Evolutionary conservation across 371 early-diverging fungal species (phyloP).

Genomic region (Massospora cicadina): DNA sequence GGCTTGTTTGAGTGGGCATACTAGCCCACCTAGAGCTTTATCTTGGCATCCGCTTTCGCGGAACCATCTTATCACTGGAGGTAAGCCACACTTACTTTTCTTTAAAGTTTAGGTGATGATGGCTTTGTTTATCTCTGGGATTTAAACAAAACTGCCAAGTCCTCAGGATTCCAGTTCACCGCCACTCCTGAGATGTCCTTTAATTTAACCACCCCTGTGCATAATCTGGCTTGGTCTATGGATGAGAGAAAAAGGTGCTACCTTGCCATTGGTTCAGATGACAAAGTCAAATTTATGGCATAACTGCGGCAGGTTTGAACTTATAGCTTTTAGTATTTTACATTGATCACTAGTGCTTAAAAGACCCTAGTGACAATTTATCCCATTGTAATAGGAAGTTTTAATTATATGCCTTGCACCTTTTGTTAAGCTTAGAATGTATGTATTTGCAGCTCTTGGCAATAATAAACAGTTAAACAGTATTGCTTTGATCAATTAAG

Average conservation of each 20-base stretch:
- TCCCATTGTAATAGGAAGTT: too few relatives aligned
- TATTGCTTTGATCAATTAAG: too few relatives aligned
- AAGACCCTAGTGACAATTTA: too few relatives aligned
- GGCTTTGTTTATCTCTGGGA: not conserved
- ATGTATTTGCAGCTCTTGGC: too few relatives aligned
- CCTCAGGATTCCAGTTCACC: not conserved
- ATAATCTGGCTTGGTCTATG: not conserved
- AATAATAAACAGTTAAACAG: too few relatives aligned
- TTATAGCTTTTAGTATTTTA: too few relatives aligned
- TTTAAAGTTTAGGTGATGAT: not conserved
- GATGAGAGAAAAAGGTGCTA: not conserved
- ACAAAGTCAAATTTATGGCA: not conserved
- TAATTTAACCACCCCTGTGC: not conserved
- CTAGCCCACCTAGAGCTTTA: slow-evolving; percentile 48
- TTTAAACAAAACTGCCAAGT: not conserved
- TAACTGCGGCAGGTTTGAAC: too few relatives aligned
- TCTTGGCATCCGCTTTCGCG: slow-evolving; percentile 65
- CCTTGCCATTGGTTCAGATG: not conserved
- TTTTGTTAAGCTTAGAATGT: too few relatives aligned
- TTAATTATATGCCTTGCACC: too few relatives aligned
- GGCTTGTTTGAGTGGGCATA: slow-evolving; percentile 63
- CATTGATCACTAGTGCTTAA: too few relatives aligned
- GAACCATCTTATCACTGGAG: slow-evolving; percentile 51
- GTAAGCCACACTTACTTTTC: slow-evolving; percentile 19
- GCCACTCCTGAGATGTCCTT: not conserved